These are phyloP conservation scores for Iodosphaeria phyllophila DNA, from an alignment of 2,329 filamentous ascomycete species.

Conservation along the genomic window DNA sequence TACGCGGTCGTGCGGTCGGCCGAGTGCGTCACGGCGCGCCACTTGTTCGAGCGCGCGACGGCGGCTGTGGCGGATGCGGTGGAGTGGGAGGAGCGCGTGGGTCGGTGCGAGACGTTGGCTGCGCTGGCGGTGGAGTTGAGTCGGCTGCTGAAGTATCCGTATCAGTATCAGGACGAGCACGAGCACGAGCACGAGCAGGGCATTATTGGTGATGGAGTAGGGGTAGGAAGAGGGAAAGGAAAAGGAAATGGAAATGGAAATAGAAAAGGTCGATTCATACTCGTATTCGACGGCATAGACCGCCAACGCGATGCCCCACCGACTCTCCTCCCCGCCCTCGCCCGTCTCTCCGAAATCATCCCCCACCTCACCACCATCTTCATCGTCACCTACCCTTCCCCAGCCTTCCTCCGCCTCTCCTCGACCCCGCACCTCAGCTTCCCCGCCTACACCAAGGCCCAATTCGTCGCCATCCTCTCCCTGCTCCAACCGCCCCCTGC, in stretches of 20 bases:
- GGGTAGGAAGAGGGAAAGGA: slow-evolving; percentile 7
- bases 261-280: slow-evolving; percentile 54
- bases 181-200: too few relatives aligned
- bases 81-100: slow-evolving; percentile 26
- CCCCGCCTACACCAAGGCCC: slow-evolving; percentile 62
- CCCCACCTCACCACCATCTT: slow-evolving; percentile 54
- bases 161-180: too few relatives aligned
- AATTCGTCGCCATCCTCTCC: slow-evolving; percentile 61
- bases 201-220: too few relatives aligned
- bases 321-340: slow-evolving; percentile 65
- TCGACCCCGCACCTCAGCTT: slow-evolving; percentile 67
- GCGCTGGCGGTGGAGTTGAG: slow-evolving; percentile 56
- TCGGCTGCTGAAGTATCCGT: slow-evolving; percentile 38
- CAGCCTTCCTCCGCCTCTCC: slow-evolving; percentile 34
- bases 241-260: too few relatives aligned
- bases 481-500: slow-evolving; percentile 21
- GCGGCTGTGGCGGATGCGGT: slow-evolving; percentile 37
- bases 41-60: slow-evolving; percentile 56
- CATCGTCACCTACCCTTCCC: slow-evolving; percentile 29
- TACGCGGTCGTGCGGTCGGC: slow-evolving; percentile 48
- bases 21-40: slow-evolving; percentile 63
- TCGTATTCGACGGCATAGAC: slow-evolving; percentile 82
- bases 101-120: slow-evolving; percentile 64
- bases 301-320: slow-evolving; percentile 61
- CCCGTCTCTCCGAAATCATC: slow-evolving; percentile 64